A percentile compares a stretch with the other conserved stretches of the same genome.
These are phyloP conservation scores for Umbelopsis vinacea DNA, from an alignment of 192 early-diverging fungal genomes.

Conservation along the genomic window DNA sequence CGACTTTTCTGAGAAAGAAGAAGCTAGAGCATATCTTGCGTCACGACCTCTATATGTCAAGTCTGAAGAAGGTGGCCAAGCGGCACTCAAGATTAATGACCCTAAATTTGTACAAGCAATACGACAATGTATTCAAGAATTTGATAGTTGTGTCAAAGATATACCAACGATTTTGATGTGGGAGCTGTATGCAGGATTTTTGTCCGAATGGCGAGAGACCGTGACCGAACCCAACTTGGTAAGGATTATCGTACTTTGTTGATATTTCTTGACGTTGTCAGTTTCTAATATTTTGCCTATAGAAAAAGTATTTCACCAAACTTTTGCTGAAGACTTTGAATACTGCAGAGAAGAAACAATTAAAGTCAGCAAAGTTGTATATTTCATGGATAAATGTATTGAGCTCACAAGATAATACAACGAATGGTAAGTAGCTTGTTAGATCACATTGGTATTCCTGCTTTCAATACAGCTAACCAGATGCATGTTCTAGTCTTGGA, in stretches of 20 bases:
- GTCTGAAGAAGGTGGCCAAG: slow-evolving; percentile 49
- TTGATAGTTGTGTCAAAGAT: slow-evolving; percentile 46
- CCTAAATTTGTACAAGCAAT: slow-evolving; percentile 37
- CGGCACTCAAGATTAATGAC: slow-evolving; percentile 41
- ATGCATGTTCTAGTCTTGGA: slow-evolving; percentile 6
- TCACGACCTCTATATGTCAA: slow-evolving; percentile 60
- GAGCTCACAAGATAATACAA: neutral
- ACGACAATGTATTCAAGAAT: slow-evolving; percentile 52
- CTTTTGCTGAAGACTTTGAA: slow-evolving; percentile 58
- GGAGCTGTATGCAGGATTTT: slow-evolving; percentile 65
- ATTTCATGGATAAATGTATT: slow-evolving; percentile 54
- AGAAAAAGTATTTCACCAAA: slow-evolving; percentile 62
- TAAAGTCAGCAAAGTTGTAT: slow-evolving; percentile 57
- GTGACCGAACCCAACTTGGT: slow-evolving; percentile 62
- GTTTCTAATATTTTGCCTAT: slow-evolving; percentile 36
- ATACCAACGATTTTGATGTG: slow-evolving; percentile 57
- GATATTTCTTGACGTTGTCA: neutral
- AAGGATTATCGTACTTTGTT: slow-evolving; percentile 14
- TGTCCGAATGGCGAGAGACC: slow-evolving; percentile 47
- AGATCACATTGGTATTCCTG: too few relatives aligned
- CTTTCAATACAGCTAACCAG: too few relatives aligned
- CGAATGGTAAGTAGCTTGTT: neutral
- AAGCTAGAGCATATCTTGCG: slow-evolving; percentile 59
- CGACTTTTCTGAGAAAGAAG: slow-evolving; percentile 62
- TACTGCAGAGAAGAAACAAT: slow-evolving; percentile 44